Base-by-base conservation (phyloP, 2,329 filamentous ascomycete genomes). In the Ascochyta koolunga region DNA sequence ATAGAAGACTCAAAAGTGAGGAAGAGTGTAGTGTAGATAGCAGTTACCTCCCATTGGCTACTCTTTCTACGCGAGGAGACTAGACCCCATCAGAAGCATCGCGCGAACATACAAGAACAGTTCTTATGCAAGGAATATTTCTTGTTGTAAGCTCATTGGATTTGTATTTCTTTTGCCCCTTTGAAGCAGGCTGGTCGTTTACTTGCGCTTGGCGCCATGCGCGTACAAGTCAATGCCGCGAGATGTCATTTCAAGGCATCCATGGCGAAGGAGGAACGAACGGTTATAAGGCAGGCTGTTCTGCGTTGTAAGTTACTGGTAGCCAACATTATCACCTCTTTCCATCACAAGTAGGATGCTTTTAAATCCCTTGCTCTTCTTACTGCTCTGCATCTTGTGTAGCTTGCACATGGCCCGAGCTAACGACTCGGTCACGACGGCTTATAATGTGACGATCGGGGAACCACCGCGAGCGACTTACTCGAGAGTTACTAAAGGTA, bases 211-310 rank as follows among this genome's bases (percentile, higher is more conserved):
- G 25, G 39, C 10, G 27, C 39, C 25, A 40, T 19, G 25, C 50
- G 21, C 13, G 37, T 35, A 29, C 27, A 48, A 35, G 50, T 29
- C 32, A 21, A 48, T 54, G 32, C 32, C 21, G 50, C 50, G 38
- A 44, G 18, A 38, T 22, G 16, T 22, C 27, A 40, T 29, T 19
- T 19, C 22, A 39, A 44, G 50, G 44, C 39, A 27, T 31, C 22
- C 27, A 54, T 19, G 21, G 39, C 39, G 32, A n/a, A 15, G 11
- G 15, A 10, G n/a, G 16, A 29, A 32, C 3, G 18, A 29, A 22
- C n/a, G 1, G 9, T 36, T 45, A 39, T 24, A 22, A 24, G 21
- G 11, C 4, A 27, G 25, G 8, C 11, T 27, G 8, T 4, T 27
- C 25, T 27, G 25, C 25, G 8, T 4, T 15, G 16, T 10, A 39